Conservation (phyloP, 176 grass and related monocot genomes). For the Cocos nucifera region DNA sequence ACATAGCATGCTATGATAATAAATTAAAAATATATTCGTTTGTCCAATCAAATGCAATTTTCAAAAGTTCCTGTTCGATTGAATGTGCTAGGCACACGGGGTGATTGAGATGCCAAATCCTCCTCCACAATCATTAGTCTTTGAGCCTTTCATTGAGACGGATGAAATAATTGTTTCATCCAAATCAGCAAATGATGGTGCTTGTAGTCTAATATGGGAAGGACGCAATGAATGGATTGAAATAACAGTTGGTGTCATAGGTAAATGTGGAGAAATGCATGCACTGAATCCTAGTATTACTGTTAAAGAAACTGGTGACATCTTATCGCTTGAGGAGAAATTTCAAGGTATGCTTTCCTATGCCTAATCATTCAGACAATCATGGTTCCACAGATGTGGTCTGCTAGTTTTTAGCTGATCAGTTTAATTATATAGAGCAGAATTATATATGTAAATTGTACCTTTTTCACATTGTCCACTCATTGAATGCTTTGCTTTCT, state of each 20-base stretch:
- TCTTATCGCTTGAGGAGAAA: slow-evolving; percentile 95
- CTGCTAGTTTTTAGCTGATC: not conserved
- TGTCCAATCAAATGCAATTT: no score
- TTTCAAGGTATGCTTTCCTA: slow-evolving; percentile 55
- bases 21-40: no score
- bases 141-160: slow-evolving; percentile 92
- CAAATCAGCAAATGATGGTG: slow-evolving; percentile 32
- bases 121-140: slow-evolving; percentile 61
- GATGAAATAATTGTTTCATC: slow-evolving; percentile 76
- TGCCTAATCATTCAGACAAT: no score
- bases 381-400: not conserved
- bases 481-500: not conserved
- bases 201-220: slow-evolving; percentile 51
- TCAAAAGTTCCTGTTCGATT: slow-evolving; percentile 7
- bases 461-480: not conserved
- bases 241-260: slow-evolving; percentile 76
- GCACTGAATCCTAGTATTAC: slow-evolving; percentile 88
- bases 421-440: not conserved
- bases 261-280: slow-evolving; percentile 69
- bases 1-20: no score
- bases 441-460: not conserved
- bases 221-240: slow-evolving; percentile 79
- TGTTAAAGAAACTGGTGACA: slow-evolving; percentile 86
- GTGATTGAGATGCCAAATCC: slow-evolving; percentile 87
- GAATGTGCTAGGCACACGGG: slow-evolving; percentile 60